Evolutionary conservation across 495 filamentous ascomycete genomes (phyloP).

Genomic region (Penicillium bialowiezense): DNA sequence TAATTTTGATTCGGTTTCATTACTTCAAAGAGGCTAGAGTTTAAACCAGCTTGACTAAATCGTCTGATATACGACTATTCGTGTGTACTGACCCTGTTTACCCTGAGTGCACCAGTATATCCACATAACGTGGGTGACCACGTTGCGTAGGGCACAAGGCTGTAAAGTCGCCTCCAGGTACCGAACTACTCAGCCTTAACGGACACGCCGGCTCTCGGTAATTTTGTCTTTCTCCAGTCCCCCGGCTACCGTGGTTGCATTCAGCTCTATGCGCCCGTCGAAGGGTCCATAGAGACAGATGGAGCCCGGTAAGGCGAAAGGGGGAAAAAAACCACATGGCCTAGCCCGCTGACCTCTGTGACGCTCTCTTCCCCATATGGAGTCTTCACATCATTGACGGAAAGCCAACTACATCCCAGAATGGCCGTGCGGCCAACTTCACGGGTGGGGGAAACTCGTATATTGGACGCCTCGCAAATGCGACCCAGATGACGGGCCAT

Average conservation of each 20-base stretch:
- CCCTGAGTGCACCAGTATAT: background rate
- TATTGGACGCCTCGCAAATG: slow-evolving; percentile 18
- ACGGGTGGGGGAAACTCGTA: slow-evolving; percentile 13
- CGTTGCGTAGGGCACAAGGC: slow-evolving; percentile 8
- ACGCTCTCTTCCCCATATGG: slow-evolving; percentile 5
- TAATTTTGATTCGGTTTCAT: too few relatives aligned
- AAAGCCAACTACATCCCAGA: slow-evolving; percentile 5
- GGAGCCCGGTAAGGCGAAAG: background rate
- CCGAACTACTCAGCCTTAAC: slow-evolving; percentile 3
- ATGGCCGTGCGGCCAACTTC: slow-evolving; percentile 3
- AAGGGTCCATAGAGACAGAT: background rate
- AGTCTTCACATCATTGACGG: background rate
- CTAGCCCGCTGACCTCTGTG: slow-evolving; percentile 4
- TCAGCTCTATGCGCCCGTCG: background rate
- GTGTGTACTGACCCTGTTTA: too few relatives aligned
- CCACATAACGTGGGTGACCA: background rate
- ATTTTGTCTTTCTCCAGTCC: background rate
- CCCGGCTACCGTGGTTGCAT: background rate
- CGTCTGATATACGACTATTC: too few relatives aligned
- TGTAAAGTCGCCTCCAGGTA: too few relatives aligned
- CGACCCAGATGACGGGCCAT: background rate
- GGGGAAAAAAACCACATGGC: background rate
- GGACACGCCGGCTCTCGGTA: slow-evolving; percentile 1
- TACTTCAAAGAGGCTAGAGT: too few relatives aligned
- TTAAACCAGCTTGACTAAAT: too few relatives aligned